A percentile compares a stretch with the other conserved stretches of the same genome.
Evolutionary conservation across 805 yeast species (phyloP).

Genomic region (Metschnikowia gruessii): DNA sequence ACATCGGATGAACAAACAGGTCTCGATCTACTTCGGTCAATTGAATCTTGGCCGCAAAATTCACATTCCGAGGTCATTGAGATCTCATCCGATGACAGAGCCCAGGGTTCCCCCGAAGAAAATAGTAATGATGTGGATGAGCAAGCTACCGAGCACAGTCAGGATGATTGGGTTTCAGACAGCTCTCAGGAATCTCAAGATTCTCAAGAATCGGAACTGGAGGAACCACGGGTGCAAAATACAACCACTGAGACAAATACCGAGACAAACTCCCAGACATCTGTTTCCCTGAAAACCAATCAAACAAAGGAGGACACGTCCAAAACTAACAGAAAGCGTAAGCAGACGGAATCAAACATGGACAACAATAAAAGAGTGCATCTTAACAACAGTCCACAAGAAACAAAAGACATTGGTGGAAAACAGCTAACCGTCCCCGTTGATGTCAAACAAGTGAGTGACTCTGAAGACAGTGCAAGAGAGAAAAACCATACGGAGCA

Average conservation of each 20-base stretch:
- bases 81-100: slow-evolving; percentile 2
- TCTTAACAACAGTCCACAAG: background rate
- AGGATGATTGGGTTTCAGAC: too few species aligned
- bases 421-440: background rate
- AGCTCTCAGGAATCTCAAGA: too few species aligned
- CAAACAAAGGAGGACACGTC: too few species aligned
- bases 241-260: too few species aligned
- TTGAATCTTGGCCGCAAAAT: background rate
- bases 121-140: background rate
- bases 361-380: background rate
- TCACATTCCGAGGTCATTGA: background rate
- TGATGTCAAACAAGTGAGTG: slow-evolving; percentile 12
- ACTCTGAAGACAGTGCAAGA: slow-evolving; percentile 9
- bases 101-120: background rate
- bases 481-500: background rate
- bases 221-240: too few species aligned
- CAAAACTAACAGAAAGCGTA: background rate
- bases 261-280: too few species aligned
- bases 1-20: too few species aligned
- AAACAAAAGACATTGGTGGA: background rate
- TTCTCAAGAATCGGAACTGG: too few species aligned
- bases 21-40: background rate
- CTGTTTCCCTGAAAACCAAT: too few species aligned
- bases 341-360: background rate
- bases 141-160: too few species aligned